Conservation (phyloP, 2,329 filamentous ascomycete genomes). For the Alternaria solani region DNA sequence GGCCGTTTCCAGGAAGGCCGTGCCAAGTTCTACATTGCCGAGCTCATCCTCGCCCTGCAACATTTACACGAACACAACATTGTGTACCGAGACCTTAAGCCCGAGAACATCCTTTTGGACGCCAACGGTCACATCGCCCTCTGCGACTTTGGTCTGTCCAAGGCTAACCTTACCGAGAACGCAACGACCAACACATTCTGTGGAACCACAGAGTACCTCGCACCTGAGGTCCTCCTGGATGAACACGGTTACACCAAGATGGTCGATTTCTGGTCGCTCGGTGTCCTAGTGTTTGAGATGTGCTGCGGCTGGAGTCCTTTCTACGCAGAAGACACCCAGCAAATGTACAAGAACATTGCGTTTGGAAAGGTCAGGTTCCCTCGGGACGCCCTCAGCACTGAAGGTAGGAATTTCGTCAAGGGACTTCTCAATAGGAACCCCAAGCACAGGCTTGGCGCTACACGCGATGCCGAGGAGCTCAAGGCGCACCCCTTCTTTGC, state of each 20-base stretch:
- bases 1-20: conserved; percentile 93
- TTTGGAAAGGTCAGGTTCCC: conserved; percentile 98
- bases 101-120: conserved; percentile 95
- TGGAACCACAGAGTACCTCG: conserved; percentile 96
- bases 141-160: conserved; percentile 96
- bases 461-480: conserved; percentile 89
- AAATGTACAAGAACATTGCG: conserved; percentile 99
- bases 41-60: conserved; percentile 92
- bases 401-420: conserved; percentile 98
- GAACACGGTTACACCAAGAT: conserved; percentile 99
- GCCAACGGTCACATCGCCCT: conserved; percentile 97
- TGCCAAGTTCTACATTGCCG: conserved; percentile 98
- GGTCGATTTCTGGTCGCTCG: conserved; percentile 99
- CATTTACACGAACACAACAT: conserved; percentile 97
- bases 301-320: conserved; percentile 99
- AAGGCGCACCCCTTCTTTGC: conserved; percentile 94
- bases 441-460: conserved; percentile 90
- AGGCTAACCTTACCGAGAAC: conserved; percentile 95
- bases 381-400: conserved; percentile 89
- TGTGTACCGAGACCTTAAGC: conserved; percentile 96
- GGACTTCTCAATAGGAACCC: conserved; percentile 96
- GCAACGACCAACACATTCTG: conserved; percentile 99
- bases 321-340: conserved; percentile 98
- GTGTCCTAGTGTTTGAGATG: conserved; percentile 98
- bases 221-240: conserved; percentile 92